phyloP scores from a whole-genome alignment of 306 rosid species.

The Pyrus betulifolia region DNA sequence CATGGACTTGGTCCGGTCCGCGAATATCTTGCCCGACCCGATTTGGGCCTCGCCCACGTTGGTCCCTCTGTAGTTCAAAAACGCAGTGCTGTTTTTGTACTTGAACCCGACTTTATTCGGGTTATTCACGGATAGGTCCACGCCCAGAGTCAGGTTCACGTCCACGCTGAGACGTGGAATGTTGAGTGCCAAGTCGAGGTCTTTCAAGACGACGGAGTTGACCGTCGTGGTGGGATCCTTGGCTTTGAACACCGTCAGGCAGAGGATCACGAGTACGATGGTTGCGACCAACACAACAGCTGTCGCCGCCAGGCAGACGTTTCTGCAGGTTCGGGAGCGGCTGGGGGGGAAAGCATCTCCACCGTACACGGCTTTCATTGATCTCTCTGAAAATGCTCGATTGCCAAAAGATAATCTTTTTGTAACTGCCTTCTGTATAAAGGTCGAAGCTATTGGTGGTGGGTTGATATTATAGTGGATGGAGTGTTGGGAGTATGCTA shows the following conservation, averaged over 20 bases:
- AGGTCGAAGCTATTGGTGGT: background rate
- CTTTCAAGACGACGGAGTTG: conserved; percentile 19
- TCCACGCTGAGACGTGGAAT: background rate
- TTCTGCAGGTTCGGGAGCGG: conserved; percentile 14
- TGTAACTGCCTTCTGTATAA: background rate
- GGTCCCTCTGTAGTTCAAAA: conserved; percentile 46
- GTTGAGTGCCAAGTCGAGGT: conserved; percentile 22
- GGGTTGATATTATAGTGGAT: background rate
- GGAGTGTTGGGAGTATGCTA: background rate
- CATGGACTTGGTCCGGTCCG: conserved; percentile 24
- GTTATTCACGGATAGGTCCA: conserved; percentile 34
- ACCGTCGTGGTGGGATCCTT: conserved; percentile 9
- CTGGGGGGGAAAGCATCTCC: background rate
- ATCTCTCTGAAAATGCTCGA: background rate
- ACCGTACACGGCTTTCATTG: background rate
- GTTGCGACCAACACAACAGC: background rate
- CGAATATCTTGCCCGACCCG: conserved; percentile 23
- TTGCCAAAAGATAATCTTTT: background rate
- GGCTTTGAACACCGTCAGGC: conserved; percentile 49
- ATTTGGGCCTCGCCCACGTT: conserved; percentile 47
- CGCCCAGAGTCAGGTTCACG: conserved; percentile 41
- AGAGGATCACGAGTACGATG: conserved; percentile 23
- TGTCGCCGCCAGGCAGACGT: conserved; percentile 14
- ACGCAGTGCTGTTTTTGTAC: conserved; percentile 31
- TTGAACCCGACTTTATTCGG: conserved; percentile 44